phyloP scores from a whole-genome alignment of 495 filamentous ascomycete genomes.

The Penicillium roqueforti region DNA sequence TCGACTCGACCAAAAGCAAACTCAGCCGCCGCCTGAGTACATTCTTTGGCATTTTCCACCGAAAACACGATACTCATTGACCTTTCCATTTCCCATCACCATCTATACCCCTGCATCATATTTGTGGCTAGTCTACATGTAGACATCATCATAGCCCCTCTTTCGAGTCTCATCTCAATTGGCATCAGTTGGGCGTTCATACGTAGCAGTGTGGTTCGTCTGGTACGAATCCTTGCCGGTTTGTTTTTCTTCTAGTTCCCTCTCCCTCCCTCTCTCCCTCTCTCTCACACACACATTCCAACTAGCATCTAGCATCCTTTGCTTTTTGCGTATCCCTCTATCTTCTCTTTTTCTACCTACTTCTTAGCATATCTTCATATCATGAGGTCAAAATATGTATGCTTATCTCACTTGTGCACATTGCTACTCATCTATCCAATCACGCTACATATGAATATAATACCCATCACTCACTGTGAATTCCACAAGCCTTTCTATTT shows the following conservation, averaged over 20 bases:
- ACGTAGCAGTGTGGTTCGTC: constrained; percentile 9
- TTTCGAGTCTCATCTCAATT: constrained; percentile 10
- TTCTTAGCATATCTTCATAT: background rate
- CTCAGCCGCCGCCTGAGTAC: constrained; percentile 24
- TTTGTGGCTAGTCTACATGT: constrained; percentile 2
- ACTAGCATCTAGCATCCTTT: constrained; percentile 4
- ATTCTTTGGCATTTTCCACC: constrained; percentile 24
- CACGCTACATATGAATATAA: constrained; percentile 2
- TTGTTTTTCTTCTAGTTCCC: background rate
- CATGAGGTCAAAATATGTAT: background rate
- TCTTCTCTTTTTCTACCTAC: background rate
- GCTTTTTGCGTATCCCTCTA: background rate
- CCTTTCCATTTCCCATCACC: constrained; percentile 1
- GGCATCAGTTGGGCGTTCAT: constrained; percentile 14
- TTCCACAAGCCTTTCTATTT: background rate
- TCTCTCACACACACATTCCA: background rate
- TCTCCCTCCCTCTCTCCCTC: constrained; percentile 3
- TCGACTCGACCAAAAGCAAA: constrained; percentile 13
- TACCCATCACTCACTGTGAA: background rate
- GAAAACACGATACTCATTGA: constrained; percentile 21
- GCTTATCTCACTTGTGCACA: constrained; percentile 1
- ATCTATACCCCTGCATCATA: constrained; percentile 13
- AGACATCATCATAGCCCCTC: constrained; percentile 14
- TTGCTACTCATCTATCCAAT: constrained; percentile 1
- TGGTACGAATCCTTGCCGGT: constrained; percentile 11